Evolutionary conservation across 164 flowering plant species (phyloP).

Genomic region (Nymphaea colorata): DNA sequence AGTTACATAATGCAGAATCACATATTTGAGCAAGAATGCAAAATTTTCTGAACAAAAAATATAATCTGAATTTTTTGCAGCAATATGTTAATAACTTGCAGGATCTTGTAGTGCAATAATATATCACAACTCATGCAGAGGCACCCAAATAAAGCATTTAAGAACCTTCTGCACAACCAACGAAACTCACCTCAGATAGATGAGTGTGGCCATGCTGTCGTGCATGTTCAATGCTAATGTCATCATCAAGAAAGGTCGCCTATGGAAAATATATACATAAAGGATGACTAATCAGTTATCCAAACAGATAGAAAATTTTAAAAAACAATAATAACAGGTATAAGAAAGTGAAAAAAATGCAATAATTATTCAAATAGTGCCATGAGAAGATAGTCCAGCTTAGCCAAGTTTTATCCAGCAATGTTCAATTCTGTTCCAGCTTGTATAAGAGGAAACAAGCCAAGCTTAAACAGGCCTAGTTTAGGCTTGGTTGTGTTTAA

Average conservation of each 20-base stretch:
- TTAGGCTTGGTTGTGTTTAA: too few species aligned
- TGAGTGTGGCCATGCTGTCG: slow-evolving; percentile 88
- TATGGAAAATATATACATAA: slow-evolving; percentile 15
- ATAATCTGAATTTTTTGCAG: too few species aligned
- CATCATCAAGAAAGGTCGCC: slow-evolving; percentile 90
- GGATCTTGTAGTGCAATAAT: too few species aligned
- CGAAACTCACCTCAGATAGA: slow-evolving; percentile 50
- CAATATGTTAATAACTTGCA: too few species aligned
- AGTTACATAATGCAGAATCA: too few species aligned
- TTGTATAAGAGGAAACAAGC: background rate
- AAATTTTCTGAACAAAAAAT: too few species aligned
- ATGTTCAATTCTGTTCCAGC: background rate
- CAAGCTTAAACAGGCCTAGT: background rate
- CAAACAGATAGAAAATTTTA: background rate
- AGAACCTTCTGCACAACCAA: background rate
- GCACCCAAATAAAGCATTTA: background rate
- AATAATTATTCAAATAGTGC: background rate
- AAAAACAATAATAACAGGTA: background rate
- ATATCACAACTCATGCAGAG: too few species aligned
- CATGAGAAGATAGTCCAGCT: background rate
- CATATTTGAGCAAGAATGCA: too few species aligned
- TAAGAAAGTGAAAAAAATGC: background rate
- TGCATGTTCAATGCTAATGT: slow-evolving; percentile 70
- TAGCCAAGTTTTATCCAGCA: background rate
- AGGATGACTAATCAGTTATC: background rate